A percentile compares a stretch with the other conserved stretches of the same genome.
These are phyloP conservation scores for Rosa lucieae DNA, from an alignment of 306 rosid species.

Conservation along the genomic window DNA sequence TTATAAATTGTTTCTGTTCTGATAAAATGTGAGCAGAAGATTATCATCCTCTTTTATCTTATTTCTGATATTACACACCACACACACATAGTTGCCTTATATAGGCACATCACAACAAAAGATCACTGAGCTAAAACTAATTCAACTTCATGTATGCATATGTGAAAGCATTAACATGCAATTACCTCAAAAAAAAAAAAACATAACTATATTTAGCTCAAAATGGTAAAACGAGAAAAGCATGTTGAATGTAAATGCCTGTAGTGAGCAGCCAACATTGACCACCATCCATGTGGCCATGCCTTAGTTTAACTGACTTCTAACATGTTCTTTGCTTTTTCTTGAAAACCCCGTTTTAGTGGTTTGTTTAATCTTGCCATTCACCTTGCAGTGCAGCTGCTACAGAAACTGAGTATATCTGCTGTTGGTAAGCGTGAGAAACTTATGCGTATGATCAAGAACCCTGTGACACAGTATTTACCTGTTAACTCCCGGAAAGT, in stretches of 20 bases:
- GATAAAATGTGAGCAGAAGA: not conserved
- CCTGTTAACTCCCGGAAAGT: conserved; percentile 66
- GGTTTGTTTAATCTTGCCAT: conserved; percentile 19
- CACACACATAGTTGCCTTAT: not conserved
- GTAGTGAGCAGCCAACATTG: not conserved
- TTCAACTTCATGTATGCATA: not conserved
- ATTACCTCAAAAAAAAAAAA: not conserved
- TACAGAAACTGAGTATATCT: conserved; percentile 76
- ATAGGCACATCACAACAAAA: not conserved
- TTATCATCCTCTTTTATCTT: not conserved
- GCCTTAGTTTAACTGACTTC: not conserved
- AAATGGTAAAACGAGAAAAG: not conserved
- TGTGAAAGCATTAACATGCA: not conserved
- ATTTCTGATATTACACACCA: not conserved
- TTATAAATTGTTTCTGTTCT: not conserved
- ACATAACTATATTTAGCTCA: not conserved
- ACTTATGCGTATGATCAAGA: conserved; percentile 70
- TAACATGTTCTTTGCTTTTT: not conserved
- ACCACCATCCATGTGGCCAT: not conserved
- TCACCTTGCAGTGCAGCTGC: conserved; percentile 67
- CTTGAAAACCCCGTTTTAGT: not conserved
- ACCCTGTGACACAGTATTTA: conserved; percentile 80
- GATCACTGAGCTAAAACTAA: not conserved
- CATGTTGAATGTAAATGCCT: not conserved
- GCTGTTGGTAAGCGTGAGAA: conserved; percentile 78